These are phyloP conservation scores for Pythium myriotylum DNA, from an alignment of 352 stramenopile species.

Conservation along the genomic window DNA sequence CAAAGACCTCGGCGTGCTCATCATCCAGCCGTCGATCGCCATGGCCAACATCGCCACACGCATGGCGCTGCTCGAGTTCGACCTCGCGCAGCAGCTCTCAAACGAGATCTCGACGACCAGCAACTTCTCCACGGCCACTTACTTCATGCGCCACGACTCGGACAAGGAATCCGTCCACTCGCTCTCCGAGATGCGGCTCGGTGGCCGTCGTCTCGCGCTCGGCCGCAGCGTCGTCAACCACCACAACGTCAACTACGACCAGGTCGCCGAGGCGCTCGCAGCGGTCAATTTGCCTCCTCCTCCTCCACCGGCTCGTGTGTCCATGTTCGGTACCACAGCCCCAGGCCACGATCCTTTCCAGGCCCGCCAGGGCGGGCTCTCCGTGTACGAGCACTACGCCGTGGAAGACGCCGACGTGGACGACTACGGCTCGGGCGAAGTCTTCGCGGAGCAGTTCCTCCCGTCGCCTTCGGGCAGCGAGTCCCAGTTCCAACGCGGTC, in stretches of 20 bases:
- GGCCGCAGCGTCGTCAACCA: conserved; percentile 65
- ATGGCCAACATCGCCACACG: conserved; percentile 66
- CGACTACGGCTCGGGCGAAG: conserved; percentile 32
- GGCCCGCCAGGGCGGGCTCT: conserved; percentile 37
- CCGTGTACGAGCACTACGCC: conserved; percentile 68
- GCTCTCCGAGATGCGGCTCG: conserved; percentile 41
- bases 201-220: conserved; percentile 30
- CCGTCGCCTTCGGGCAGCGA: conserved; percentile 34
- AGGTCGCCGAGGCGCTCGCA: conserved; percentile 28
- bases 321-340: conserved; percentile 53
- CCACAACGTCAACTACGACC: conserved; percentile 53
- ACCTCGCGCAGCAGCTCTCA: conserved; percentile 27
- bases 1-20: conserved; percentile 51
- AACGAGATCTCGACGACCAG: conserved; percentile 40
- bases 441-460: conserved; percentile 53
- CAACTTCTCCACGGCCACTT: conserved; percentile 48
- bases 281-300: conserved; percentile 26
- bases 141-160: conserved; percentile 50
- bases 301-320: conserved; percentile 54
- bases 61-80: conserved; percentile 59
- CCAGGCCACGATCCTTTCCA: conserved; percentile 53
- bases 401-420: conserved; percentile 43
- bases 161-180: conserved; percentile 37
- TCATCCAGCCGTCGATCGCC: conserved; percentile 64
- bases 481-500: conserved; percentile 15